These are phyloP conservation scores for Phytophthora foliorum DNA, from an alignment of 352 stramenopile genomes.

Conservation along the genomic window DNA sequence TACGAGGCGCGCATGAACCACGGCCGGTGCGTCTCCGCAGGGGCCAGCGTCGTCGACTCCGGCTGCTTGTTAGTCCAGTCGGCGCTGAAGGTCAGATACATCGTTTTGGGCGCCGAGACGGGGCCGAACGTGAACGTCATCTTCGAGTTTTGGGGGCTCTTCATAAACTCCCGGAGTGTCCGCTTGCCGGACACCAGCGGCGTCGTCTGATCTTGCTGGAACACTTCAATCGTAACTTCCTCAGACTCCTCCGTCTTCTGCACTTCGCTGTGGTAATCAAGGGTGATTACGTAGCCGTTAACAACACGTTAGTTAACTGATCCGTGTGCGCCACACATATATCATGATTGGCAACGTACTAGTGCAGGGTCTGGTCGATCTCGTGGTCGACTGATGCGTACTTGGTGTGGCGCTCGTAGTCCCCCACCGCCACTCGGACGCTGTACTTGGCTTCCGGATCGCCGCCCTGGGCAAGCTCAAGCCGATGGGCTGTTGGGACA, in stretches of 20 bases:
- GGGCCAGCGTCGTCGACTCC: constrained; percentile 5
- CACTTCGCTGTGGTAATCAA: constrained; percentile 38
- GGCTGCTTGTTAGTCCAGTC: constrained; percentile 28
- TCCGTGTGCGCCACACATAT: background rate
- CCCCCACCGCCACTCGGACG: constrained; percentile 35
- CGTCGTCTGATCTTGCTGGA: constrained; percentile 51
- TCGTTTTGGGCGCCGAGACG: constrained; percentile 21
- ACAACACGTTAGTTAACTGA: constrained; percentile 22
- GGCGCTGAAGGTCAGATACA: constrained; percentile 36
- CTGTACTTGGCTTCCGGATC: constrained; percentile 25
- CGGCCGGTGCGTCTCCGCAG: constrained; percentile 52
- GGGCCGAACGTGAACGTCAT: constrained; percentile 50
- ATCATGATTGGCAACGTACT: constrained; percentile 38
- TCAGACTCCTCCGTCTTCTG: constrained; percentile 35
- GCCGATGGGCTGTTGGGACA: constrained; percentile 37
- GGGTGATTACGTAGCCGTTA: constrained; percentile 26
- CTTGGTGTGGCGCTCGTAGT: constrained; percentile 34
- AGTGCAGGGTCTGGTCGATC: constrained; percentile 55
- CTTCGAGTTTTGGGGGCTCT: constrained; percentile 32
- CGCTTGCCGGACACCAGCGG: constrained; percentile 44
- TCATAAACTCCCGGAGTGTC: constrained; percentile 42
- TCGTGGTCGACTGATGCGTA: constrained; percentile 25
- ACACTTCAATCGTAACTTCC: constrained; percentile 53
- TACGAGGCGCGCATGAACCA: constrained; percentile 81
- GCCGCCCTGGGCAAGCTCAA: constrained; percentile 24